Evolutionary conservation across 192 early-diverging fungal species (phyloP), one percentile per base, ranked within the genome.

Genomic region (Oehlia diaphana): DNA sequence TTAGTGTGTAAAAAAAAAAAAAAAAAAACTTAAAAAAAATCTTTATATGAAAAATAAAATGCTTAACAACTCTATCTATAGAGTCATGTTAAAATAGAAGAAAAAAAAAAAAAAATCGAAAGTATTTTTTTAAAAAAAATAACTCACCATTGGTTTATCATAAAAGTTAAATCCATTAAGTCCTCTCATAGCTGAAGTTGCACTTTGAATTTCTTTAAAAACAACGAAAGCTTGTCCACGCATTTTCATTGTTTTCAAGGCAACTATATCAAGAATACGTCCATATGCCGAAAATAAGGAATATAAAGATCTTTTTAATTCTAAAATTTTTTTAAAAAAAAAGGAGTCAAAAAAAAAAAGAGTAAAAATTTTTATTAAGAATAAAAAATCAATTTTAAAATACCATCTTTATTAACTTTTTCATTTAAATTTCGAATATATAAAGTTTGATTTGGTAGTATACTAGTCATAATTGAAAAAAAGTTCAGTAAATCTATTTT

Each of bases 161-260:
- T 93, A 97, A 82, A 99, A 92, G 7, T 84, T 87, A 74, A 96
- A 96, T 28, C 96, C 96, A 84, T 97, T 94, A 53, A 98, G 84
- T 35, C 93, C 89, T 76, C 96, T 88, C 73, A 97, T 81, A 7
- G 98, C 97, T 1, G 92, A 86, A 44, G 96, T 97, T 4, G 98
- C 94, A 21, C 89, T 84, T 8, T 94, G 82, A n/a, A 97, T 91
- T 77, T 97, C 93, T 42, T 86, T 84, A 79, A 97, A 98, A 19
- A 92, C 96, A 28, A 99, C 83, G 83, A 96, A 97, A 0, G 98
- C 98, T 85, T 99, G 98, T 21, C 96, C 96, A 39, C 97, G 94
- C 90, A 95, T 92, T 65, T 91, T 93, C 37, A 83, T 78, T 9
- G 93, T 97, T 80, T 94, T 93, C 66, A 89, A 82, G 16, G 95